Evolutionary conservation across 257 asterid species (phyloP), one percentile per base, ranked within the genome.

Genomic region (Salvia rosmarinus): DNA sequence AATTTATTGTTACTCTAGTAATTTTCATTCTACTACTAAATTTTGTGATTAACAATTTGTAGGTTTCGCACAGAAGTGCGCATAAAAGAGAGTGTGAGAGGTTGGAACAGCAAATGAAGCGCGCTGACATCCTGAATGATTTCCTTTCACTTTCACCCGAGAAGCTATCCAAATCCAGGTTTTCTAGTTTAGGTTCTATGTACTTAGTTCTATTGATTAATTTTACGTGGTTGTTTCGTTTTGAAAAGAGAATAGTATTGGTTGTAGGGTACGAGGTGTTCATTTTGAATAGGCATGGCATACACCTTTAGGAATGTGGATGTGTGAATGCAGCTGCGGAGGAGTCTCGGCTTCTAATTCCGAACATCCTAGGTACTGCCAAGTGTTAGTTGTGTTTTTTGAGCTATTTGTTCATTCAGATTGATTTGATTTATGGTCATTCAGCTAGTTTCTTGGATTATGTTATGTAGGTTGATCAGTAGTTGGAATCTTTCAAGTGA

Each of bases 301-400:
- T 89, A 73, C 99, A 91, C 71, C 68, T 75, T 19, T 66, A 25
- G 99, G 98, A 74, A 91, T 91, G 92, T 91, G 99, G 99, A 75
- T 6, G 46, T 81, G 77, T 72, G 98, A 95, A 79, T 91, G 99
- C 82, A 64, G 84, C 28, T 95, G 99, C 72, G 84, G 87, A 64
- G 67, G 89, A 67, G 56, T 59, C 49, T 74, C 87, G 50, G 46
- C 77, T 72, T 42, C 35, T 64, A 59, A 69, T 61, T 80, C 49
- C 10, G 71, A 78, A 59, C 30, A 73, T 75, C 23, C 82, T 35
- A 84, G 90, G 96, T 82, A 64, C 70, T 75, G 4, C 39, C 56
- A 25, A 11, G 9, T 66, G 35, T 47, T 58, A 9, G 55, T 37
- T 51, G 43, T 72, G 30, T 19, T 52, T n/a, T 60, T 13, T 54